Evolutionary conservation across 2,329 filamentous ascomycete genomes (phyloP).

Genomic region (Thermothelomyces thermophilus): DNA sequence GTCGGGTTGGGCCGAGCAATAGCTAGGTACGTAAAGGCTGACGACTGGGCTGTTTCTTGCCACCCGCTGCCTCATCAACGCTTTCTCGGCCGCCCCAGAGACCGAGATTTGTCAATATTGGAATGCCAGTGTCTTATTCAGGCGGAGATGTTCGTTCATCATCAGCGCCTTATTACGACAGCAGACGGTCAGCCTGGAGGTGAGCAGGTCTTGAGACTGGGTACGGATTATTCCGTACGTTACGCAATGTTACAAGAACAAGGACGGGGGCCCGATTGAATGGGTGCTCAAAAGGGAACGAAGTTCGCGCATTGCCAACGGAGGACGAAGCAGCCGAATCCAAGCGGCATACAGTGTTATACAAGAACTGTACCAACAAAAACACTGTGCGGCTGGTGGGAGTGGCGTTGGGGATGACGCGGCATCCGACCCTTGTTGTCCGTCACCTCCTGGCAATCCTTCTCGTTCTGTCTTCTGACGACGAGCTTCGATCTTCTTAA

Average conservation of each 20-base stretch:
- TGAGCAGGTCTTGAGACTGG: neutral
- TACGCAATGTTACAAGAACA: too few relatives aligned
- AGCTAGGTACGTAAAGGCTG: neutral
- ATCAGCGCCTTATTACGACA: neutral
- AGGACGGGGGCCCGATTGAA: too few relatives aligned
- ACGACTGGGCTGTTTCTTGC: neutral
- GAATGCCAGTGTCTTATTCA: too few relatives aligned
- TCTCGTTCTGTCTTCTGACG: neutral
- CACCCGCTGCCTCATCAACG: neutral
- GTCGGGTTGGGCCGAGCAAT: neutral
- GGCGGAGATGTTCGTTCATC: neutral
- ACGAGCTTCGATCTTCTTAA: neutral
- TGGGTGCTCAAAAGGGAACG: neutral
- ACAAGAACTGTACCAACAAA: too few relatives aligned
- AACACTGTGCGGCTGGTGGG: neutral
- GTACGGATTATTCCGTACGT: too few relatives aligned
- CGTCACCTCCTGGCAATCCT: neutral
- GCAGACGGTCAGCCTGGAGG: neutral
- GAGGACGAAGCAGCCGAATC: too few relatives aligned
- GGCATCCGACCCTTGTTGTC: constrained; percentile 9
- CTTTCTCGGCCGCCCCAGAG: neutral
- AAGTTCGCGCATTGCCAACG: neutral
- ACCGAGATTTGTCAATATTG: neutral
- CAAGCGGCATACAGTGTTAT: too few relatives aligned
- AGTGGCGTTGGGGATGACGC: constrained; percentile 16